These are phyloP conservation scores for Clitopilus hobsonii DNA, from an alignment of 768 basidiomycete genomes.

Conservation along the genomic window DNA sequence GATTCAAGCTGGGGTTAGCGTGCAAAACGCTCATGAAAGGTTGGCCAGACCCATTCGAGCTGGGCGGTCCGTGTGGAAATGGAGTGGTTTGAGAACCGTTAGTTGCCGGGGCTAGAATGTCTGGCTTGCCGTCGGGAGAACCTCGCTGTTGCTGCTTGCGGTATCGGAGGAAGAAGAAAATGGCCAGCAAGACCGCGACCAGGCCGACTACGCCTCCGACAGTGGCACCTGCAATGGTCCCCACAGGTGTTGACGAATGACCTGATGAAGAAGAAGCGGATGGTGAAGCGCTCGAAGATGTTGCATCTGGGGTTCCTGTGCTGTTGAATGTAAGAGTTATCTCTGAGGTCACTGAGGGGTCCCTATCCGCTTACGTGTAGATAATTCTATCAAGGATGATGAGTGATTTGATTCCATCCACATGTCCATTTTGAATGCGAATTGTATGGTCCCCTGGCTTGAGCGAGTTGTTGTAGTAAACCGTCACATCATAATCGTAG, in stretches of 20 bases:
- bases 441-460: constrained; percentile 18
- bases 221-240: constrained; percentile 4
- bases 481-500: constrained; percentile 25
- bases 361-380: constrained; percentile 25
- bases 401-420: constrained; percentile 18
- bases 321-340: not conserved
- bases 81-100: not conserved
- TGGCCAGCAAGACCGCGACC: not conserved
- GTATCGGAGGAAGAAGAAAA: not conserved
- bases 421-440: constrained; percentile 22
- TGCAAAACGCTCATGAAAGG: not conserved
- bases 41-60: not conserved
- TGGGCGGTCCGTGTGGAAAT: not conserved
- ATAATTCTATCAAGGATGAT: constrained; percentile 29
- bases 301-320: not conserved
- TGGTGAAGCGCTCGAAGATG: not conserved
- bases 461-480: constrained; percentile 23
- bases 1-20: not conserved
- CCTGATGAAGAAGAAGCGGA: not conserved
- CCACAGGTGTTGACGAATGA: not conserved
- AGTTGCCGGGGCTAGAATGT: not conserved
- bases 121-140: no score
- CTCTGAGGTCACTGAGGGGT: not conserved
- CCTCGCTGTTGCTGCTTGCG: not conserved
- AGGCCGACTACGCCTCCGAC: constrained; percentile 3